A percentile compares a stretch with the other conserved stretches of the same genome.
Conservation (phyloP, 2,329 filamentous ascomycete species). For the Venturia pyrina region DNA sequence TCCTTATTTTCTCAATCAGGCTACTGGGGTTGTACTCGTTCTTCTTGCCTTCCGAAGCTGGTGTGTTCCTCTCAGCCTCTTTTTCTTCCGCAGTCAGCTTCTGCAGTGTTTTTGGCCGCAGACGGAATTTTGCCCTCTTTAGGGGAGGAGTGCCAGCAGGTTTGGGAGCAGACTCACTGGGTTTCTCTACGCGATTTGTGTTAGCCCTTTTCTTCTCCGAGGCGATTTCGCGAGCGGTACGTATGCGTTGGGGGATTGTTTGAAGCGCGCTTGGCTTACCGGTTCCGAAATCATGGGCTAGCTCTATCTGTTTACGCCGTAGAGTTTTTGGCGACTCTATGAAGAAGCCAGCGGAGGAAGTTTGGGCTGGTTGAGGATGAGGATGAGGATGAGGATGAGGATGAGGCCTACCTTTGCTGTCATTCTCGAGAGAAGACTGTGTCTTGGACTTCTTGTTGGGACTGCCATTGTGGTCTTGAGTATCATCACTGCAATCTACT, state of each 20-base stretch:
- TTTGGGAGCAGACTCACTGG: not conserved
- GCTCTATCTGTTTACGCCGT: not conserved
- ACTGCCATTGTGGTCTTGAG: not conserved
- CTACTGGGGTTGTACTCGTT: not conserved
- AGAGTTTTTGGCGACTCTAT: not conserved
- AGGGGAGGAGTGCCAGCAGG: not conserved
- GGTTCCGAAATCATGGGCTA: not conserved
- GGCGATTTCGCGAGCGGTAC: not conserved
- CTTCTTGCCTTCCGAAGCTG: not conserved
- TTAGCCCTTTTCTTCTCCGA: not conserved
- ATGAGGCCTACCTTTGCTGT: not conserved
- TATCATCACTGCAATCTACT: not conserved
- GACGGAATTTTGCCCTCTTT: not conserved
- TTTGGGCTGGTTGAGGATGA: not conserved
- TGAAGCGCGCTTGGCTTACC: not conserved
- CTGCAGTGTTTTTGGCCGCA: not conserved
- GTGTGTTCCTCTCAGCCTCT: not conserved
- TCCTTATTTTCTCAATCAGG: not conserved
- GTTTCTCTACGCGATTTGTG: not conserved
- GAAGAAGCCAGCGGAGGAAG: not conserved
- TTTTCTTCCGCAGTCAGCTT: not conserved
- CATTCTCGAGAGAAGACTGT: not conserved
- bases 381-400: not conserved
- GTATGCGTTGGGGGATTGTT: not conserved
- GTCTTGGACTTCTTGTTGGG: not conserved